A percentile compares a stretch with the other conserved stretches of the same genome.
These are phyloP conservation scores for Lophiotrema nucula DNA, from an alignment of 495 filamentous ascomycete genomes.

Conservation along the genomic window DNA sequence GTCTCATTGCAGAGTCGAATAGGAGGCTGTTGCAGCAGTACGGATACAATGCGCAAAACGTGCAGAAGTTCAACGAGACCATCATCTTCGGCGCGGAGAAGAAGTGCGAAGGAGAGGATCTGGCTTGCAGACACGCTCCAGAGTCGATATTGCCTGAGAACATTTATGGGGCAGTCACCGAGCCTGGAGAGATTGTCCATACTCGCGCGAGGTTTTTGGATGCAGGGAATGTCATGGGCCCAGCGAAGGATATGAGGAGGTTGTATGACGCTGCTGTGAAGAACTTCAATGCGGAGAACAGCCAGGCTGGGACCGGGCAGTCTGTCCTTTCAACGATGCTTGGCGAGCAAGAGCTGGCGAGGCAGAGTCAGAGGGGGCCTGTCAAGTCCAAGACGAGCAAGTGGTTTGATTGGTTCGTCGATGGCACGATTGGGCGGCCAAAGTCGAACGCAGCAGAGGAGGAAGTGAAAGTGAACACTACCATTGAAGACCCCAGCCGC, in stretches of 20 bases:
- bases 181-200: no score
- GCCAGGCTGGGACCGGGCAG: conserved; percentile 26
- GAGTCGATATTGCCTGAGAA: conserved; percentile 56
- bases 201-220: conserved; percentile 50
- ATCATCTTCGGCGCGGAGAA: conserved; percentile 64
- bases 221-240: conserved; percentile 39
- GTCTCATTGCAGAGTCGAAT: conserved; percentile 51
- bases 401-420: conserved; percentile 46
- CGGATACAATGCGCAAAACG: conserved; percentile 27
- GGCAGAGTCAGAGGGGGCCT: conserved; percentile 14
- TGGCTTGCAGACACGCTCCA: conserved; percentile 57
- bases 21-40: conserved; percentile 49
- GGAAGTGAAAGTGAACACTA: not conserved
- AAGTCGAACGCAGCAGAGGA: not conserved
- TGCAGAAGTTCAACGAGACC: conserved; percentile 53
- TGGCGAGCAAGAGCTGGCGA: conserved; percentile 36
- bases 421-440: not conserved
- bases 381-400: conserved; percentile 39
- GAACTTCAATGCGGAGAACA: conserved; percentile 26
- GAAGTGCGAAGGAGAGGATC: conserved; percentile 49
- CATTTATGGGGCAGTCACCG: conserved; percentile 51
- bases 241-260: conserved; percentile 31
- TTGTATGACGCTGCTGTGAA: conserved; percentile 33
- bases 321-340: conserved; percentile 37
- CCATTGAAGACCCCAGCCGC: not conserved